Evolutionary conservation across 2,329 filamentous ascomycete genomes (phyloP), one percentile per base, ranked within the genome.

Genomic region (Trichophyton rubrum): DNA sequence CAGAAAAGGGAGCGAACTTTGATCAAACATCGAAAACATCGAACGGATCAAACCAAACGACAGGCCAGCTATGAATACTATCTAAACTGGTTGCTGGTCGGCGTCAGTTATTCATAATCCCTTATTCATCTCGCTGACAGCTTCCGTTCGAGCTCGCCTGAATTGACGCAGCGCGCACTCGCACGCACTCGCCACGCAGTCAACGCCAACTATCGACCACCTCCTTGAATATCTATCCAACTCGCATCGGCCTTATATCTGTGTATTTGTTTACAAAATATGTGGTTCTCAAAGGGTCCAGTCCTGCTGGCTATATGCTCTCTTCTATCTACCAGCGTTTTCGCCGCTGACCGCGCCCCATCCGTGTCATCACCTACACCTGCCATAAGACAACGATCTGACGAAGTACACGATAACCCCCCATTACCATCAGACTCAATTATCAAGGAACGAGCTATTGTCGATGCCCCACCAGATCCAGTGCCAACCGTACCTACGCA

Each of bases 401-500:
- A 38, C 5, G 13, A 58, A 3, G 15, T n/a, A 20, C n/a, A 55
- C 27, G 49, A 55, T 33, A 6, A 8, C 7, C 4, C 27, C n/a
- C 3, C 27, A 30, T 30, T 7, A 27, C 20, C 27, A 27, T 6
- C 5, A 15, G 33, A 15, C 1, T 30, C 51, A 35, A 30, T n/a
- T 2, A 27, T 55, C 27, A 35, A 55, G 17, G 22, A 71, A 62
- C 65, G 75, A 65, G 61, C 65, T 68, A 59, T 60, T 59, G 61
- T 65, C 65, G 62, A 65, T 65, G 64, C 62, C 9, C 67, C 67
- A 2, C 64, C 67, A 40, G 63, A 62, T 60, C 67, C 67, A 17
- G 59, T 66, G 22, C 65, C 69, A 13, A 65, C 62, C n/a, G 58
- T 62, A 22, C 58, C 62, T 38, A 67, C 68, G 13, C 71, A 71